A percentile compares a stretch with the other conserved stretches of the same genome.
Conservation (phyloP, 2,329 filamentous ascomycete species). For the Colletotrichum cordylinicola region DNA sequence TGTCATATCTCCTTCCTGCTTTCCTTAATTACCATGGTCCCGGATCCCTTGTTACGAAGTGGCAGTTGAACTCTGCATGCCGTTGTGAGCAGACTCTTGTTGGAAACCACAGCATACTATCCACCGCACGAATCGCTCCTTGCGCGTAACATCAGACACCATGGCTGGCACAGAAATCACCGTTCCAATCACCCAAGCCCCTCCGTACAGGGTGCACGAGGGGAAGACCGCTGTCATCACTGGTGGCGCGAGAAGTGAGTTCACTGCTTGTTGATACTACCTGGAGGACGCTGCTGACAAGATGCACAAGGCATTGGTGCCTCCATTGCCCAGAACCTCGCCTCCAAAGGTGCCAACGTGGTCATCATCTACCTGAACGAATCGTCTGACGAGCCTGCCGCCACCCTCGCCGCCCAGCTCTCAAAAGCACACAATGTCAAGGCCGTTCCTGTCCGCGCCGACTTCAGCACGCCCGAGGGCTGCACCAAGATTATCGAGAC, state of each 20-base stretch:
- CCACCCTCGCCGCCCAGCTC: slow-evolving; percentile 53
- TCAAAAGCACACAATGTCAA: slow-evolving; percentile 50
- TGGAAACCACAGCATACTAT: neutral
- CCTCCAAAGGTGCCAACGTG: slow-evolving; percentile 64
- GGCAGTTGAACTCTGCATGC: neutral
- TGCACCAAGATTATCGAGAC: slow-evolving; percentile 51
- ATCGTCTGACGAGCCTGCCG: slow-evolving; percentile 53
- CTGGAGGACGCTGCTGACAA: neutral
- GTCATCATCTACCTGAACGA: slow-evolving; percentile 66
- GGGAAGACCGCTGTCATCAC: slow-evolving; percentile 58
- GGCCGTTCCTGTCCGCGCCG: slow-evolving; percentile 64
- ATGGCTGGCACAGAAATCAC: slow-evolving; percentile 6
- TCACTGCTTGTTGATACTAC: neutral
- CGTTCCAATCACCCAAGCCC: slow-evolving; percentile 20
- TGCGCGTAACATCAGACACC: neutral
- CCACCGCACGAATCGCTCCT: neutral
- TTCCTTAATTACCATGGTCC: slow-evolving; percentile 9
- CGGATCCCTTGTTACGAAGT: neutral
- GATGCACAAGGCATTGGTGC: slow-evolving; percentile 60
- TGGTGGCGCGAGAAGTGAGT: slow-evolving; percentile 53
- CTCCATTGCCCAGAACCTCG: slow-evolving; percentile 62
- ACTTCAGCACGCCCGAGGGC: slow-evolving; percentile 62
- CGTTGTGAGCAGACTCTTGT: neutral
- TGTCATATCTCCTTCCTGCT: neutral
- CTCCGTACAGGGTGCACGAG: slow-evolving; percentile 34